phyloP scores from a whole-genome alignment of 2,329 filamentous ascomycete genomes.

The Calonectria honghensis region DNA sequence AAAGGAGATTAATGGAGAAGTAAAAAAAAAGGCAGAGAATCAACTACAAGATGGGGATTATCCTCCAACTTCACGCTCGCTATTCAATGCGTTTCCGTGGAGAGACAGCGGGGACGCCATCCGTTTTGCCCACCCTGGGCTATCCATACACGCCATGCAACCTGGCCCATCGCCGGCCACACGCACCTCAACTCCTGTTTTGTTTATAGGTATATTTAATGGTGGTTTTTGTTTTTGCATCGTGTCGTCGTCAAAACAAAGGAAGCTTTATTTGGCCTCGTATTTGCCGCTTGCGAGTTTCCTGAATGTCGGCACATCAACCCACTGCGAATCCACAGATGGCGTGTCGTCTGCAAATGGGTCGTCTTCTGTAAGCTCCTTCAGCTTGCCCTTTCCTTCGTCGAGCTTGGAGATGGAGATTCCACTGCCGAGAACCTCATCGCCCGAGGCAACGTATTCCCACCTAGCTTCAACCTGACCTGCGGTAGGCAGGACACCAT shows the following conservation, averaged over 20 bases:
- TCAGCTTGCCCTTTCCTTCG: constrained; percentile 71
- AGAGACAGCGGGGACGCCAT: constrained; percentile 56
- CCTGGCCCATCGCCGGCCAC: constrained; percentile 2
- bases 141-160: constrained; percentile 61
- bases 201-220: constrained; percentile 23
- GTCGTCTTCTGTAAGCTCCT: constrained; percentile 72
- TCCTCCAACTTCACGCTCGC: constrained; percentile 54
- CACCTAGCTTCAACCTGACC: constrained; percentile 89
- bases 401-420: constrained; percentile 78
- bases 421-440: constrained; percentile 71
- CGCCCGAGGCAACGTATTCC: constrained; percentile 73
- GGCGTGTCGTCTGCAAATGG: constrained; percentile 78
- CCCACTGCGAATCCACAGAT: constrained; percentile 71
- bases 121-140: constrained; percentile 51
- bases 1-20: constrained; percentile 37
- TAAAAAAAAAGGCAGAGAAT: constrained; percentile 36
- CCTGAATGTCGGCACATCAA: constrained; percentile 77
- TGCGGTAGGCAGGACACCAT: constrained; percentile 80
- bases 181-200: constrained; percentile 26
- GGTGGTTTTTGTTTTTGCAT: constrained; percentile 30
- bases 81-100: constrained; percentile 55
- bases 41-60: constrained; percentile 44
- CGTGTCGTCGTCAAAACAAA: constrained; percentile 32
- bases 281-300: constrained; percentile 87
- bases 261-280: constrained; percentile 66